Percentiles rank a stretch among this genome's conserved stretches.
Evolutionary conservation across 345 rosid species (phyloP).

Genomic region (Gynandropsis gynandra): DNA sequence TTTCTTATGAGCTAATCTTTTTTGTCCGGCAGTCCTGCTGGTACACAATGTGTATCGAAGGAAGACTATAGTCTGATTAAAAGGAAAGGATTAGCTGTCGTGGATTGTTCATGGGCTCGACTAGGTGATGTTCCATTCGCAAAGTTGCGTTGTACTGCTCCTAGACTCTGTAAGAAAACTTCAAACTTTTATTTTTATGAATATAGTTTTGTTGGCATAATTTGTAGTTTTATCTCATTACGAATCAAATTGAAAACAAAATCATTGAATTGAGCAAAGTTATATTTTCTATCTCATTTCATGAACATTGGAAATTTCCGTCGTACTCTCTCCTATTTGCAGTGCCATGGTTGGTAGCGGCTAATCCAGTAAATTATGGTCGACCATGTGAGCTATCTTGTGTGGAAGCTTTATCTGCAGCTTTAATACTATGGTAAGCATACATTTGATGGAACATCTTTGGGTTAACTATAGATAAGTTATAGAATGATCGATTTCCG

Average conservation of each 20-base stretch:
- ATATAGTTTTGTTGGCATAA: neutral
- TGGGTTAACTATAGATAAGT: too few relatives aligned
- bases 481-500: too few relatives aligned
- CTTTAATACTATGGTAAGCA: constrained; percentile 76
- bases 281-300: too few relatives aligned
- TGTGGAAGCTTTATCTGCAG: constrained; percentile 94
- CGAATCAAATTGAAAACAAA: too few relatives aligned
- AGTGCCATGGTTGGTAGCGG: constrained; percentile 99
- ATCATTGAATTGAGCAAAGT: too few relatives aligned
- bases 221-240: too few relatives aligned
- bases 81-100: constrained; percentile 89
- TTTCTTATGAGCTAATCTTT: constrained; percentile 1
- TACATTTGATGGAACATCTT: too few relatives aligned
- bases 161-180: constrained; percentile 83
- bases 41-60: constrained; percentile 74
- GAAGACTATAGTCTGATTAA: constrained; percentile 71
- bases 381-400: constrained; percentile 91
- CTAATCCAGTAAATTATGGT: constrained; percentile 96
- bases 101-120: constrained; percentile 99
- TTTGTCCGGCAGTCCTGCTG: constrained; percentile 74
- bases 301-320: too few relatives aligned
- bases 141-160: constrained; percentile 83
- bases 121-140: constrained; percentile 85
- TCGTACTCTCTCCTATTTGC: too few relatives aligned
- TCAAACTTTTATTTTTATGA: constrained; percentile 11